Base-by-base conservation (phyloP, 2,329 filamentous ascomycete genomes). In the Hymenoscyphus scutula region DNA sequence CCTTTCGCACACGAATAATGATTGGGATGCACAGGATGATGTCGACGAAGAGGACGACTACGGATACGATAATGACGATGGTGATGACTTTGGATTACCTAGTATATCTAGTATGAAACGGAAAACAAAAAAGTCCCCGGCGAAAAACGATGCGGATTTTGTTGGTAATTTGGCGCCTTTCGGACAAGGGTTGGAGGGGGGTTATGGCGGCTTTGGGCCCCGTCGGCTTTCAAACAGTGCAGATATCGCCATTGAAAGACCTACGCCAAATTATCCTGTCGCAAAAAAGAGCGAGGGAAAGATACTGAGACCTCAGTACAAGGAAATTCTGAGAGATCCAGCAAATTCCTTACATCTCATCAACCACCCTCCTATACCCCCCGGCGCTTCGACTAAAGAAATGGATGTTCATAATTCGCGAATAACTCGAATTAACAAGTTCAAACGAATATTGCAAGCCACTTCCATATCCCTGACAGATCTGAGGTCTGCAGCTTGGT, bases 351-450 rank as follows among this genome's bases (percentile, higher is more conserved):
- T 99, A 53, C 94, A 99, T 74, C 85, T 99, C 7, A 98, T 99
- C 71, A 90, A 90, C 70, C 93, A 99, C 76, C 88, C 92, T 5
- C 79, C 90, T 0, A 81, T 90, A 54, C 86, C 91, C 11, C 78
- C 83, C 29, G 89, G 89, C 73, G 91, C 93, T 2, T 84, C 87
- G 0, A 83, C 88, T 1, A 98, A 96, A 74, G 92, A 97, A 73
- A 81, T 89, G 19, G 94, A 98, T 73, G 89, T 88, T 13, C 88
- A 96, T 73, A 93, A 90, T 62, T 90, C 93, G 53, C 87, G 92
- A 64, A 95, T 97, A 70, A 90, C 91, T 6, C 88, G 95, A 66
- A 99, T 99, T 75, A 97, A 99, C 78, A 98, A 98, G 74, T 99
- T 99, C 79, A 99, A 99, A 77, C 90, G 89, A 71, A 91, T 99